phyloP scores from a whole-genome alignment of 345 rosid genomes.

The Eucalyptus erythrocorys region DNA sequence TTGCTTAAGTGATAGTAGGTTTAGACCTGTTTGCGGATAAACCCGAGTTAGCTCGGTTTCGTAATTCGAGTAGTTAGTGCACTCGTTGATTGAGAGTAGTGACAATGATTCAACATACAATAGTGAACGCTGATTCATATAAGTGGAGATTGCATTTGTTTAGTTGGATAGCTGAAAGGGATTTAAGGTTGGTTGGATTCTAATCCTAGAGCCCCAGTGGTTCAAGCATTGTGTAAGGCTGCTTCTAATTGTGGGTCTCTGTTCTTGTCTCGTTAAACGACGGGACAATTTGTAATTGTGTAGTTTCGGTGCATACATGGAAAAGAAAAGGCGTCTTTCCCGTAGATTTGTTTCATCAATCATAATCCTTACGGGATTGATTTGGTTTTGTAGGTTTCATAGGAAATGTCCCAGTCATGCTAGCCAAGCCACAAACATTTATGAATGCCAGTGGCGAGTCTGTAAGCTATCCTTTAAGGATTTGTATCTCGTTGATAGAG shows the following conservation, averaged over 20 bases:
- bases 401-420: conserved; percentile 74
- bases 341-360: background rate
- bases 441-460: conserved; percentile 96
- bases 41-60: background rate
- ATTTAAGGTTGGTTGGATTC: background rate
- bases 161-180: background rate
- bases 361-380: background rate
- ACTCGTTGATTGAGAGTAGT: background rate
- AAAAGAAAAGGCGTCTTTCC: background rate
- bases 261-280: background rate
- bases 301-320: background rate
- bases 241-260: background rate
- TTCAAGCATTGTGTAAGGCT: background rate
- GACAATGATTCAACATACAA: background rate
- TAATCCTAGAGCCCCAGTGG: background rate
- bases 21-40: background rate
- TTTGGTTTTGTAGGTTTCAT: conserved; percentile 42
- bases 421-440: conserved; percentile 93
- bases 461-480: conserved; percentile 54
- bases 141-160: background rate
- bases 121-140: background rate
- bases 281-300: background rate
- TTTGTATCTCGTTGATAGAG: background rate
- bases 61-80: background rate
- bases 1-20: background rate